Evolutionary conservation across 2,329 filamentous ascomycete species (phyloP), one percentile per base, ranked within the genome.

Genomic region (Aspergillus oerlinghausenensis): DNA sequence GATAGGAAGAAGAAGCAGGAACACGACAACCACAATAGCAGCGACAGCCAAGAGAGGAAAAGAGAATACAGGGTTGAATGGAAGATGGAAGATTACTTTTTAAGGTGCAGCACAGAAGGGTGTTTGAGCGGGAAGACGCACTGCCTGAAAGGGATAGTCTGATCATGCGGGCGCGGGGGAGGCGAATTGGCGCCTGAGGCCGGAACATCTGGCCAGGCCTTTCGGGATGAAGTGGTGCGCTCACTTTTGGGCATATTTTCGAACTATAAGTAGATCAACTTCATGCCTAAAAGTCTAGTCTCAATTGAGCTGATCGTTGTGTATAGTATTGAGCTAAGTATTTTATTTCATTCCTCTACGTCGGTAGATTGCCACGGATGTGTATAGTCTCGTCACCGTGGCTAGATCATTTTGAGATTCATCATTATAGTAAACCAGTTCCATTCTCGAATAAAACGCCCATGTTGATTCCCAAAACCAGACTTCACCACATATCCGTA

Each of bases 111-210:
- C 57, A 43, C 52, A 29, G 29, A 51, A 58, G 56, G 29, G 55
- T 49, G 56, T 60, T 55, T 48, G 54, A 57, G 60, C 60, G 56
- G 59, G 55, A 59, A 59, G 59, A 63, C 60, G 66, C 60, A 60
- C 59, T 61, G 58, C 59, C 62, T 55, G 54, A 63, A 60, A 45
- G 49, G 62, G 58, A 61, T 66, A 65, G 58, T 60, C 51, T 58
- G 70, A 68, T 71, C 71, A 73, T 70, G 72, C 71, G 72, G 73
- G 70, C 71, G 72, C 71, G 70, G 69, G 69, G 70, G 67, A 70
- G 66, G 63, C 64, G 58, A 63, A 63, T 45, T 43, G 55, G 51
- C 54, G 65, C 66, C 63, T 67, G 54, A 64, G 62, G 66, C 65
- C 59, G 40, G 52, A 54, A 57, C 49, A 29, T 49, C 42, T 29